Evolutionary conservation across 2,329 filamentous ascomycete genomes (phyloP).

Genomic region (Cytospora mali): DNA sequence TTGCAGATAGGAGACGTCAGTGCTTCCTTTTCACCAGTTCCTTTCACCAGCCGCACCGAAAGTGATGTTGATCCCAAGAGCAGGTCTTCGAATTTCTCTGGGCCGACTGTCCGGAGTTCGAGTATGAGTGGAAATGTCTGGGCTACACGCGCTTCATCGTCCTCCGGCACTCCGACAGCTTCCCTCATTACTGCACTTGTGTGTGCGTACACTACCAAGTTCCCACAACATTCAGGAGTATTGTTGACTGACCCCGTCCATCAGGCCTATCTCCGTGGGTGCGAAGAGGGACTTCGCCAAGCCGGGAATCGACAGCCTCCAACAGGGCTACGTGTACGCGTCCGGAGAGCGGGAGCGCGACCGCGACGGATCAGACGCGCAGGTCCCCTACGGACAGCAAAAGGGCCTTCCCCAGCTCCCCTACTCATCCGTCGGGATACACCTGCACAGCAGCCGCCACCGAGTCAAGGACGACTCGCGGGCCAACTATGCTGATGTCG

Average conservation of each 20-base stretch:
- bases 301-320: constrained; percentile 41
- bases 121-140: constrained; percentile 44
- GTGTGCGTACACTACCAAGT: constrained; percentile 37
- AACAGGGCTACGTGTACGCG: constrained; percentile 41
- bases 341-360: constrained; percentile 38
- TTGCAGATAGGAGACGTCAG: constrained; percentile 42
- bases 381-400: constrained; percentile 34
- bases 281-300: constrained; percentile 40
- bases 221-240: background rate
- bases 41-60: constrained; percentile 25
- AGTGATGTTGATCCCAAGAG: background rate
- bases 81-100: constrained; percentile 44
- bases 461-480: constrained; percentile 41
- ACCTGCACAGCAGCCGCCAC: constrained; percentile 38
- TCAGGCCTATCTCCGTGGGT: constrained; percentile 40
- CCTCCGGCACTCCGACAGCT: constrained; percentile 41
- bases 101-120: constrained; percentile 41
- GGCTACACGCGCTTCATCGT: constrained; percentile 43
- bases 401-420: constrained; percentile 36
- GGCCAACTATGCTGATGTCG: constrained; percentile 42
- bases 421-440: constrained; percentile 40
- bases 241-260: constrained; percentile 7
- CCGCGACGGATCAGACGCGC: constrained; percentile 19
- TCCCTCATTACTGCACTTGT: constrained; percentile 41
- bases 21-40: constrained; percentile 15